Evolutionary conservation across 176 grass and related monocot genomes (phyloP).

Genomic region (Carex parvula): DNA sequence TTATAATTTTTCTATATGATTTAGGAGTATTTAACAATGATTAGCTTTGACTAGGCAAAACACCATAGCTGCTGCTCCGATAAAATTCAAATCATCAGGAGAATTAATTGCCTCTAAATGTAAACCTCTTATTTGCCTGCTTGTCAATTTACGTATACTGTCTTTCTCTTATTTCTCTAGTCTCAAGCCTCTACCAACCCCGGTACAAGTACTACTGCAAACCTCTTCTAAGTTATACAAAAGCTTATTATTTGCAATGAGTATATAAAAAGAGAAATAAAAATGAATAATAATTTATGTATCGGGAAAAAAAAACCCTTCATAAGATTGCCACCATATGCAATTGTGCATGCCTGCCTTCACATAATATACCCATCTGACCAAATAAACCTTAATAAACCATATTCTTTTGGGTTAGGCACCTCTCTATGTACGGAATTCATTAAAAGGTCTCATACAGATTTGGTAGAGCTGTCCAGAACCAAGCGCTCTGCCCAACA

Average conservation of each 20-base stretch:
- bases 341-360: background rate
- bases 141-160: background rate
- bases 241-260: background rate
- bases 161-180: background rate
- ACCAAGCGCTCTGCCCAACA: background rate
- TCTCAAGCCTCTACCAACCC: background rate
- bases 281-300: background rate
- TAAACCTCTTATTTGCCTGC: background rate
- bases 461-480: background rate
- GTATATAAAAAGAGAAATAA: background rate
- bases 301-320: background rate
- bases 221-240: background rate
- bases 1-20: background rate
- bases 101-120: background rate
- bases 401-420: no score
- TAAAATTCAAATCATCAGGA: background rate
- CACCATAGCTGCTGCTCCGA: background rate
- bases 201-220: background rate
- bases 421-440: background rate
- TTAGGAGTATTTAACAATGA: background rate
- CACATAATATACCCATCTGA: background rate
- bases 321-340: background rate
- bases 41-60: background rate
- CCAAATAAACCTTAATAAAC: background rate
- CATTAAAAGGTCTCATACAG: background rate